Evolutionary conservation across 176 grass and related monocot genomes (phyloP), one percentile per base, ranked within the genome.

Genomic region (Raddia guianensis): DNA sequence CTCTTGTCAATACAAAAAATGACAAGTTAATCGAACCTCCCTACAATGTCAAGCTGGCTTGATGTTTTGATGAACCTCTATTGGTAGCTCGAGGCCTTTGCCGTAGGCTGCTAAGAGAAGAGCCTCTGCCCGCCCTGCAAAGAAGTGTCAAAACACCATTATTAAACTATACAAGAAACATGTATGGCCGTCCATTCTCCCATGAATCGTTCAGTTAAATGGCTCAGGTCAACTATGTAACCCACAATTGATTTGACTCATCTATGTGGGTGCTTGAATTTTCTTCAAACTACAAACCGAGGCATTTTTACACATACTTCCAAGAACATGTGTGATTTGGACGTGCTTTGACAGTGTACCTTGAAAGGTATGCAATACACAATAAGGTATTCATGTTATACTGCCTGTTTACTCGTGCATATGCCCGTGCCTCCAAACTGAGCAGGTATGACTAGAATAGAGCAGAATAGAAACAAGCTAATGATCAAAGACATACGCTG

Each of bases 51-150:
- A 65, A 43, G 27, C 55, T 72, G 6, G 9, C 40, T 37, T 84
- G 37, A 59, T 49, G 83, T 64, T 59, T 82, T 81, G 58, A 15
- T 82, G 12, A 77, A 85, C 72, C 58, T 60, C 52, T 68, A 82
- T 57, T 75, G 91, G 84, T 70, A 87, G 69, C 51, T 74, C 35
- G 15, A 98, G 86, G 59, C 86, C 91, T 83, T 87, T 98, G 56
- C 92, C 92, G 71, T 95, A 95, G 5, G 95, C 92, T 0, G 95
- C 95, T 84, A 95, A 93, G 51, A 98, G 61, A 93, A 98, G 95
- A 71, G 95, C 90, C 74, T 98, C 95, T 59, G 96, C 96, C 86
- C 92, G 86, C n/a, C 95, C 95, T 98, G 72, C 20, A 60, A 49
- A 5, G 78, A 46, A 9, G 46, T 57, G n/a, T 20, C 46, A 64